Conservation (phyloP, 2,329 filamentous ascomycete species). For the Nothophaeocryptopus gaeumannii region DNA sequence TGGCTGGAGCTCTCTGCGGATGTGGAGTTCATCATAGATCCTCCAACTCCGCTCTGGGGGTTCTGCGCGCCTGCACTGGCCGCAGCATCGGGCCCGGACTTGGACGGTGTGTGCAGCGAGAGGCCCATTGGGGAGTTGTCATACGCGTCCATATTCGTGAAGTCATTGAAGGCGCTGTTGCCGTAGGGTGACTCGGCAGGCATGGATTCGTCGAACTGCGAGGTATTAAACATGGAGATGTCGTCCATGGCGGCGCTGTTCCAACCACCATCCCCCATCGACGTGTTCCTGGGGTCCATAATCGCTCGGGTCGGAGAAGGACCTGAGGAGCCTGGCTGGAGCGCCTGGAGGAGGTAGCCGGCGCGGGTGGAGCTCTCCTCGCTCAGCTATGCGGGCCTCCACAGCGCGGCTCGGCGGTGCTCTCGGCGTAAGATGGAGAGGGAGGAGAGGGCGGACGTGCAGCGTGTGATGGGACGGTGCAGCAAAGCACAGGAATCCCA, state of each 20-base stretch:
- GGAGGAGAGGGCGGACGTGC: too few relatives aligned
- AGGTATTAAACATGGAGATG: slow-evolving; percentile 18
- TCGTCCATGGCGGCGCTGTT: slow-evolving; percentile 19
- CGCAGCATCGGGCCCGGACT: slow-evolving; percentile 25
- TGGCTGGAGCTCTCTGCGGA: slow-evolving; percentile 43
- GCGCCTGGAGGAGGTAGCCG: too few relatives aligned
- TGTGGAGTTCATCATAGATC: slow-evolving; percentile 17
- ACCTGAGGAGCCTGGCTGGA: too few relatives aligned
- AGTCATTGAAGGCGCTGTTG: slow-evolving; percentile 24
- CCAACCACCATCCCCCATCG: slow-evolving; percentile 16
- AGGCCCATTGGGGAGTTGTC: slow-evolving; percentile 26
- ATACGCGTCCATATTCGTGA: slow-evolving; percentile 32
- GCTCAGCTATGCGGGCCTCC: too few relatives aligned
- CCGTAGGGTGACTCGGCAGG: slow-evolving; percentile 28
- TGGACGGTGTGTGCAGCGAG: slow-evolving; percentile 30
- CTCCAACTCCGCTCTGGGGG: slow-evolving; percentile 11
- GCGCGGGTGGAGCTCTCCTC: too few relatives aligned
- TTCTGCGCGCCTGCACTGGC: slow-evolving; percentile 14
- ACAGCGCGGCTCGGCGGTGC: too few relatives aligned
- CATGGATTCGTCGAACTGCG: slow-evolving; percentile 26
- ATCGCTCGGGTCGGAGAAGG: neutral
- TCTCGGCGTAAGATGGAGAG: too few relatives aligned
- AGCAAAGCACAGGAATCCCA: too few relatives aligned
- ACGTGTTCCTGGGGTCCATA: slow-evolving; percentile 17
- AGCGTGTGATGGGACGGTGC: too few relatives aligned